These are phyloP conservation scores for Conticribra weissflogii DNA, from an alignment of 108 stramenopile genomes.

Conservation along the genomic window DNA sequence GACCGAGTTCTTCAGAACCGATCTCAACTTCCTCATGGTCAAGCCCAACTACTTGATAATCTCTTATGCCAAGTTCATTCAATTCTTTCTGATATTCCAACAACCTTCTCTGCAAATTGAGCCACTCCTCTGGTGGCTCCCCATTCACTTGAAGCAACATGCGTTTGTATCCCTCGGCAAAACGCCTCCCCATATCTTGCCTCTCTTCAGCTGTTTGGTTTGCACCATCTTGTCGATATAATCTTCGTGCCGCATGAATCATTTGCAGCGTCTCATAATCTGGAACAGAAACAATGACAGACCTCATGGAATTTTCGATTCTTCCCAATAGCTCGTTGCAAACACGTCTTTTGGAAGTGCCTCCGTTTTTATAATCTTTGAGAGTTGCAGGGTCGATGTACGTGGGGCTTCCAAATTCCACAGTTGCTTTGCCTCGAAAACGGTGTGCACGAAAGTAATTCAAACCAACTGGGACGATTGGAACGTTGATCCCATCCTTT, in stretches of 20 bases:
- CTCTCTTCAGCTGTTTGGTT: slow-evolving; percentile 68
- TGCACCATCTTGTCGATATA: slow-evolving; percentile 63
- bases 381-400: slow-evolving; percentile 79
- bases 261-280: slow-evolving; percentile 93
- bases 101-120: slow-evolving; percentile 78
- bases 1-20: slow-evolving; percentile 47
- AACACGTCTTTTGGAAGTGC: slow-evolving; percentile 67
- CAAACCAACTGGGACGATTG: slow-evolving; percentile 97
- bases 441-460: slow-evolving; percentile 96
- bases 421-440: slow-evolving; percentile 88
- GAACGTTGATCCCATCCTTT: slow-evolving; percentile 88
- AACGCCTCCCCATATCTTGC: slow-evolving; percentile 93
- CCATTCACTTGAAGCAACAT: slow-evolving; percentile 63
- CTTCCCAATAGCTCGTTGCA: slow-evolving; percentile 84
- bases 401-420: slow-evolving; percentile 87
- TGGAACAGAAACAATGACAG: slow-evolving; percentile 93
- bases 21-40: slow-evolving; percentile 61
- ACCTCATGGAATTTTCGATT: slow-evolving; percentile 91
- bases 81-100: slow-evolving; percentile 84
- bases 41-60: slow-evolving; percentile 81
- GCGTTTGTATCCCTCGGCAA: slow-evolving; percentile 93
- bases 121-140: slow-evolving; percentile 85
- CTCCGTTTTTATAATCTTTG: slow-evolving; percentile 68
- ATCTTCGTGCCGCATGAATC: slow-evolving; percentile 92
- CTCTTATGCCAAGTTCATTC: slow-evolving; percentile 85